Evolutionary conservation across 805 yeast species (phyloP).

Genomic region (Lipomyces yamadae): DNA sequence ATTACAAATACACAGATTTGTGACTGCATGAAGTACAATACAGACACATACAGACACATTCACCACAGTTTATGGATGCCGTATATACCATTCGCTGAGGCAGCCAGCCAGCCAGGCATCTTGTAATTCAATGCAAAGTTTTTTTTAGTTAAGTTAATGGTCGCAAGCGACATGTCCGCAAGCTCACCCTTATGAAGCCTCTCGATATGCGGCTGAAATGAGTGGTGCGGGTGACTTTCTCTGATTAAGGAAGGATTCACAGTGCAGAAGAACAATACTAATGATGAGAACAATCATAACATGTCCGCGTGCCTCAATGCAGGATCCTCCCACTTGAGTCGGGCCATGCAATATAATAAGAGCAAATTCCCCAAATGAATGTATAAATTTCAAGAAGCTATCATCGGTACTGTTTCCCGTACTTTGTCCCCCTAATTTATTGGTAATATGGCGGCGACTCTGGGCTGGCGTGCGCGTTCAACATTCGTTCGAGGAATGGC

Average conservation of each 20-base stretch:
- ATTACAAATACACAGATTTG: too few relatives aligned
- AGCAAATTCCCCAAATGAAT: not conserved
- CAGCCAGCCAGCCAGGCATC: too few relatives aligned
- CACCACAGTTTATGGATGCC: not conserved
- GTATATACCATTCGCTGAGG: not conserved
- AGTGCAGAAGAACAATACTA: not conserved
- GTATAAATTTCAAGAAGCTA: not conserved
- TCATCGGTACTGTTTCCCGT: too few relatives aligned
- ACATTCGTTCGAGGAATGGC: too few relatives aligned
- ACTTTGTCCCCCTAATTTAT: too few relatives aligned
- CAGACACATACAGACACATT: too few relatives aligned
- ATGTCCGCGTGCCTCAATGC: not conserved
- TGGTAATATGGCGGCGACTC: too few relatives aligned
- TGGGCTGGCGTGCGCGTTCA: too few relatives aligned
- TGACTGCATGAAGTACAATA: too few relatives aligned
- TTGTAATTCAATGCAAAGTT: too few relatives aligned
- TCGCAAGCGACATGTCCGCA: too few relatives aligned
- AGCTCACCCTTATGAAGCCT: not conserved
- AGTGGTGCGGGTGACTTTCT: not conserved
- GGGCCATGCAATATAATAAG: not conserved
- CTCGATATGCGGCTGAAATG: not conserved
- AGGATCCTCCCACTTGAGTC: not conserved
- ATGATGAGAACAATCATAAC: not conserved
- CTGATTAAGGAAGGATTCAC: too few relatives aligned
- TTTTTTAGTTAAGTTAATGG: not conserved